Conservation (phyloP, 805 yeast species). For the Saturnispora zaruensis region DNA sequence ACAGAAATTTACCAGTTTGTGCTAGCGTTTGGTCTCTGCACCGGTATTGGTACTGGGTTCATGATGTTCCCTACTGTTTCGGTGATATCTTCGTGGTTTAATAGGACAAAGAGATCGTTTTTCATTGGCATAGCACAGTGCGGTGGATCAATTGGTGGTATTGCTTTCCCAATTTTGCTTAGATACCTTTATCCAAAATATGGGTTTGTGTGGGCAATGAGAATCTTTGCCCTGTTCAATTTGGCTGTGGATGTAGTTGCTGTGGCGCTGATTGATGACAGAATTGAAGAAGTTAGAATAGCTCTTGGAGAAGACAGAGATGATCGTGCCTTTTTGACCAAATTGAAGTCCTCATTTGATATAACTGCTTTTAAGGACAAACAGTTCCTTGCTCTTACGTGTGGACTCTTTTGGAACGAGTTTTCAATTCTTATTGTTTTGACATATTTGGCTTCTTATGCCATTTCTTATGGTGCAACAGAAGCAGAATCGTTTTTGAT, state of each 20-base stretch:
- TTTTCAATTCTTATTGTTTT: constrained; percentile 38
- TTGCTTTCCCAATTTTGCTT: constrained; percentile 43
- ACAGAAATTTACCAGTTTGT: constrained; percentile 51
- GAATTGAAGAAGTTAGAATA: constrained; percentile 26
- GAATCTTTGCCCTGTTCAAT: constrained; percentile 42
- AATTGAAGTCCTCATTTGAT: constrained; percentile 29
- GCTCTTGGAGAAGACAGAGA: constrained; percentile 18
- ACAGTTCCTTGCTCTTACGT: constrained; percentile 32
- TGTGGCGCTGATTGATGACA: constrained; percentile 33
- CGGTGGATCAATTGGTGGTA: constrained; percentile 49
- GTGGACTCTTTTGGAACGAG: constrained; percentile 39
- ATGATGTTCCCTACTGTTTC: constrained; percentile 55
- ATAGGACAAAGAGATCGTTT: constrained; percentile 41
- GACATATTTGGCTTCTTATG: constrained; percentile 47
- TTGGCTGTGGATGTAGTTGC: constrained; percentile 32
- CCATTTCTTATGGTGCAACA: constrained; percentile 38
- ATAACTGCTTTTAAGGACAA: constrained; percentile 34
- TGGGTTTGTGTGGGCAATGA: constrained; percentile 51
- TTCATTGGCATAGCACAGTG: constrained; percentile 42
- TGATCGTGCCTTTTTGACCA: constrained; percentile 11
- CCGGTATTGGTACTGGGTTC: constrained; percentile 54
- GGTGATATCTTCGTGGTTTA: constrained; percentile 58
- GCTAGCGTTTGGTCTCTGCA: constrained; percentile 45
- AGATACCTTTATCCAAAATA: constrained; percentile 38
- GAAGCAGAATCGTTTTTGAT: constrained; percentile 37